Conservation (phyloP, 1,284 basidiomycete genomes). For the Leccinum pallidistipes region DNA sequence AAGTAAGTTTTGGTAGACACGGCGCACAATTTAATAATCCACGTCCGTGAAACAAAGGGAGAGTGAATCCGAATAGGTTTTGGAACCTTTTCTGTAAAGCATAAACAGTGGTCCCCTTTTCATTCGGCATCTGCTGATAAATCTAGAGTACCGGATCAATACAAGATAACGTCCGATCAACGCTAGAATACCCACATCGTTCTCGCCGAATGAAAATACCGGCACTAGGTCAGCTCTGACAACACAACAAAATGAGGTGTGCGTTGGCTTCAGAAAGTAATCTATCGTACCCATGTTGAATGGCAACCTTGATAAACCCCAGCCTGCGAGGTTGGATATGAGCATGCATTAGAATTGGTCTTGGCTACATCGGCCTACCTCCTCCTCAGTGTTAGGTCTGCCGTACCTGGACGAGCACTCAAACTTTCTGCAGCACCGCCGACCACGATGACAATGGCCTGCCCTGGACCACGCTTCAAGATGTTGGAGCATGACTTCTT, state of each 20-base stretch:
- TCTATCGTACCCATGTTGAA: slow-evolving; percentile 77
- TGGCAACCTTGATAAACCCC: slow-evolving; percentile 97
- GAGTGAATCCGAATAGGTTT: slow-evolving; percentile 89
- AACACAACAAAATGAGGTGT: background rate
- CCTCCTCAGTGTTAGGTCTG: slow-evolving; percentile 86
- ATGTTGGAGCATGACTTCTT: slow-evolving; percentile 91
- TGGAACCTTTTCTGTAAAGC: slow-evolving; percentile 89
- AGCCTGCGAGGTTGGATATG: slow-evolving; percentile 43
- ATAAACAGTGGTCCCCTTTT: slow-evolving; percentile 89
- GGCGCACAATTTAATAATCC: slow-evolving; percentile 87
- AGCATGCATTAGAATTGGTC: background rate
- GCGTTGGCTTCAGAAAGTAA: background rate
- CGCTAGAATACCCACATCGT: slow-evolving; percentile 70
- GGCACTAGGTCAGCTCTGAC: slow-evolving; percentile 87
- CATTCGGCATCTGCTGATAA: slow-evolving; percentile 94
- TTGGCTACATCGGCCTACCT: slow-evolving; percentile 43
- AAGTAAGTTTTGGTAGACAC: background rate
- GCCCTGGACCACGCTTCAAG: slow-evolving; percentile 56
- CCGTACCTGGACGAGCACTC: slow-evolving; percentile 92
- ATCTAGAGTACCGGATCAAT: slow-evolving; percentile 53
- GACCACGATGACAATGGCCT: slow-evolving; percentile 92
- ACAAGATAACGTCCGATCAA: background rate
- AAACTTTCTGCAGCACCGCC: slow-evolving; percentile 96
- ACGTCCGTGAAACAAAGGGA: slow-evolving; percentile 93
- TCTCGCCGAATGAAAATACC: slow-evolving; percentile 97